phyloP scores from a whole-genome alignment of 208 protist genomes.

The Acanthamoeba sp. region DNA sequence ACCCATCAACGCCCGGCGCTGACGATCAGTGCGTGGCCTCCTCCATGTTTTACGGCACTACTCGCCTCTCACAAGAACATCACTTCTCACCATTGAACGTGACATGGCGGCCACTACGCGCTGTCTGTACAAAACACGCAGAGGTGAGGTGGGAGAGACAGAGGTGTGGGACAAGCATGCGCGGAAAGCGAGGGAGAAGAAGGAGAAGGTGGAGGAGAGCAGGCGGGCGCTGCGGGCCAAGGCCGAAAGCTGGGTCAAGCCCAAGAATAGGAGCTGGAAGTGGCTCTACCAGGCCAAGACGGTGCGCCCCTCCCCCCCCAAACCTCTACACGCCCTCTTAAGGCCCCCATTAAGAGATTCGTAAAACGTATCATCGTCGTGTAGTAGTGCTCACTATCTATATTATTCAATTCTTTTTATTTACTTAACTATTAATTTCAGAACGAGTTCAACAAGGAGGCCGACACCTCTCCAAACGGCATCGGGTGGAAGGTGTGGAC shows the following conservation, averaged over 20 bases:
- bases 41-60: too few species aligned
- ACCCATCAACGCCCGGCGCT: too few species aligned
- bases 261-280: background rate
- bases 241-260: slow-evolving; percentile 21
- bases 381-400: background rate
- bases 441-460: background rate
- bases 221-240: background rate
- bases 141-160: too few species aligned
- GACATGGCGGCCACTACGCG: background rate
- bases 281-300: slow-evolving; percentile 34
- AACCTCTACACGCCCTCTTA: too few species aligned
- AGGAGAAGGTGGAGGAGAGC: background rate
- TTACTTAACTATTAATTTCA: background rate
- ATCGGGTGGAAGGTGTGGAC: background rate
- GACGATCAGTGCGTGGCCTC: too few species aligned
- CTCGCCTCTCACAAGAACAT: background rate
- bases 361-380: background rate
- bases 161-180: background rate
- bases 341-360: too few species aligned
- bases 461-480: background rate
- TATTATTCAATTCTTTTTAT: background rate
- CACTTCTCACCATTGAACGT: background rate
- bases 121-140: background rate
- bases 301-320: background rate
- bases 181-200: background rate